Base-by-base conservation (phyloP, 768 basidiomycete genomes). In the Scleroderma citrinum region DNA sequence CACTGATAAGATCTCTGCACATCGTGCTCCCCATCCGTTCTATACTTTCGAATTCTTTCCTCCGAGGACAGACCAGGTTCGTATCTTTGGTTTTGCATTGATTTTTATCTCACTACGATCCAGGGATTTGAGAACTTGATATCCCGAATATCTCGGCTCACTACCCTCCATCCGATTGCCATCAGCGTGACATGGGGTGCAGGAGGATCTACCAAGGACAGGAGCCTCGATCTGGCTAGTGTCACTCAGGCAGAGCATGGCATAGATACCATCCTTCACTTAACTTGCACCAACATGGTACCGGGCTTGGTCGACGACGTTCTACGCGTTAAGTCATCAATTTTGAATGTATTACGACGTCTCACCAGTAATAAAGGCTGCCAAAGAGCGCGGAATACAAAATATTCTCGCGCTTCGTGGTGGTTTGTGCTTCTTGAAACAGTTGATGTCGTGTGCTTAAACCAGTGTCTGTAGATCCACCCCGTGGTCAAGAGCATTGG, bases 11-110 rank as follows among this genome's bases (percentile, higher is more conserved):
- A 81, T 96, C 51, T 61, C 69, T 3, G 53, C 66, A 4, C 71
- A 75, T 39, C 51, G 65, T 21, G 58, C 72, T 8, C 49, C 65
- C 2, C 70, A 60, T n/a, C 89, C 92, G 0, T 95, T 90, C 69
- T 96, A 83, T 63, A 92, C 89, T 0, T 91, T 95, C 66, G 95
- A 98, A 66, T 96, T 96, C 77, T 98, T 98, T 62, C 95, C 95
- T 13, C 95, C 95, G 12, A 80, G 91, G 50, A 98, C 95, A 42
- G 87, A 91, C 66, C 85, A 90, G 77, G 89, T 87, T 17, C 35
- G 54, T 48, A 45, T 34, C 46, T 21, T 44, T 12, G 29, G 21
- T 19, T 3, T 34, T 13, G 40, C 13, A 50, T 30, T 20, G 2
- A 30, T 51, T 38, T 47, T 17, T 11, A 51, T 41, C 42, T 24